A percentile compares a stretch with the other conserved stretches of the same genome.
Evolutionary conservation across 192 early-diverging fungal genomes (phyloP).

Genomic region (Geosiphon pyriformis): DNA sequence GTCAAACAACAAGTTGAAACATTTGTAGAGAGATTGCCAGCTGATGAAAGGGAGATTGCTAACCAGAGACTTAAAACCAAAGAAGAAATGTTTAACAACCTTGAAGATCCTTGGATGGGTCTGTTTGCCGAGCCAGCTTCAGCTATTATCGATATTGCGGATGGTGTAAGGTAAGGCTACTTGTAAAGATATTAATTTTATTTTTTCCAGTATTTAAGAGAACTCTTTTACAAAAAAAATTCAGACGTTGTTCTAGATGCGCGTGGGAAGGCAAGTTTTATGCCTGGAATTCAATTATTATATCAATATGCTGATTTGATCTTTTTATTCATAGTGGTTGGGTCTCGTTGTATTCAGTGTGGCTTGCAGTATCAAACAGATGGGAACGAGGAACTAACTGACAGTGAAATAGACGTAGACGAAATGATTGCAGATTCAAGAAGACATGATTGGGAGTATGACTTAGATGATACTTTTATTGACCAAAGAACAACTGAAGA

Average conservation of each 20-base stretch:
- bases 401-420: background rate
- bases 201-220: background rate
- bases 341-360: background rate
- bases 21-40: conserved; percentile 20
- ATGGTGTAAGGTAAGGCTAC: conserved; percentile 35
- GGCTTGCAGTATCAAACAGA: background rate
- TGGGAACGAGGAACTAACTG: background rate
- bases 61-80: conserved; percentile 21
- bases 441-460: background rate
- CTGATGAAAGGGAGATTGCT: conserved; percentile 18
- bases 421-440: background rate
- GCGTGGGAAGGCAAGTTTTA: conserved; percentile 11
- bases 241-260: conserved; percentile 9
- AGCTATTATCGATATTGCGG: conserved; percentile 28
- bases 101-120: conserved; percentile 27
- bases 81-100: conserved; percentile 19
- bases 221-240: background rate
- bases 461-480: background rate
- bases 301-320: background rate
- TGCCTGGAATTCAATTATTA: background rate
- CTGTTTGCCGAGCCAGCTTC: conserved; percentile 19
- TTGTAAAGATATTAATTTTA: background rate
- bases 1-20: conserved; percentile 35
- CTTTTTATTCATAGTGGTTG: background rate
- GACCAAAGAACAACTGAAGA: background rate